Conservation (phyloP, 208 protist genomes). For the Kentomonas sorsogonicus region DNA sequence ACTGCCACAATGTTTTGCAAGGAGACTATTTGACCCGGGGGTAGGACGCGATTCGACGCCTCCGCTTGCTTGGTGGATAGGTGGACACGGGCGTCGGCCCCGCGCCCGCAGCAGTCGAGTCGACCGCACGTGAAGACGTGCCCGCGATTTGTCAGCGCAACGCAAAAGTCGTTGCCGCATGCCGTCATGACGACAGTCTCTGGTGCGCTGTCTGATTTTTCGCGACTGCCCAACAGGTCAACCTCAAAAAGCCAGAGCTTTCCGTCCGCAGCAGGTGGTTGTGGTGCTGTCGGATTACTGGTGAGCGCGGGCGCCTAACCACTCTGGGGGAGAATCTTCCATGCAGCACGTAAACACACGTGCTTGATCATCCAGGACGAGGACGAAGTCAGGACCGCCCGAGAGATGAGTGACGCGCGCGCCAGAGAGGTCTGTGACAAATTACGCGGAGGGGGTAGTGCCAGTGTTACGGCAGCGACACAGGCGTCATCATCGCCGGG, state of each 20-base stretch:
- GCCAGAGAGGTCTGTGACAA: too few species aligned
- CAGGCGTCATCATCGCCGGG: too few species aligned
- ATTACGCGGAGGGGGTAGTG: too few species aligned
- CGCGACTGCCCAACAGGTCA: too few species aligned
- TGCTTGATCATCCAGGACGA: conserved; percentile 37
- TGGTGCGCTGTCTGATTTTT: too few species aligned
- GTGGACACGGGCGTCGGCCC: neutral
- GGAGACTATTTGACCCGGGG: conserved; percentile 18
- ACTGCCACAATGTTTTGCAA: conserved; percentile 36
- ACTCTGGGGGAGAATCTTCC: conserved; percentile 35
- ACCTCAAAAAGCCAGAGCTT: too few species aligned
- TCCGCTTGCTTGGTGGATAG: neutral
- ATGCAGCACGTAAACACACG: conserved; percentile 65
- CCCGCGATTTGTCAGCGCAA: conserved; percentile 47
- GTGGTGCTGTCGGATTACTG: too few species aligned
- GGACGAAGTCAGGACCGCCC: too few species aligned
- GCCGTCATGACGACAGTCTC: conserved; percentile 70
- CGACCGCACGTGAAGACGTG: conserved; percentile 60
- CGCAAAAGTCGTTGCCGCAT: conserved; percentile 65
- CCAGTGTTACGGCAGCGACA: too few species aligned
- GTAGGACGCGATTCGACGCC: conserved; percentile 3
- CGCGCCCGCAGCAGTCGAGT: conserved; percentile 47
- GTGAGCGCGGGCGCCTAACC: conserved; percentile 9
- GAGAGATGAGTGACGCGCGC: too few species aligned
- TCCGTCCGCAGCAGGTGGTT: too few species aligned